Evolutionary conservation across 2,329 filamentous ascomycete species (phyloP).

Genomic region (Aspergillus persii): DNA sequence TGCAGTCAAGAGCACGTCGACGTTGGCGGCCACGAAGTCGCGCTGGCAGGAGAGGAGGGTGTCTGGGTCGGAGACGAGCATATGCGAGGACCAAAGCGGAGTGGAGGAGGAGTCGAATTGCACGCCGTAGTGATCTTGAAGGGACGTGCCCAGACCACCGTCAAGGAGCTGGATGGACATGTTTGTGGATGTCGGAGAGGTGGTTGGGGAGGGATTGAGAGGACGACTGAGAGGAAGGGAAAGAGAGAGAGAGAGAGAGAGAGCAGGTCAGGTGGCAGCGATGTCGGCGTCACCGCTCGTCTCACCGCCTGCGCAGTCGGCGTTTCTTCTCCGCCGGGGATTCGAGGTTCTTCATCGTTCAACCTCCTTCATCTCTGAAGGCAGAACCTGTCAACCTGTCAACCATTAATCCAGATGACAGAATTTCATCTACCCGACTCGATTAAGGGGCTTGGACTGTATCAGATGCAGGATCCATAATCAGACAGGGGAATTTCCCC

Average conservation of each 20-base stretch:
- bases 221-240: neutral
- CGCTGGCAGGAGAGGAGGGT: conserved; percentile 56
- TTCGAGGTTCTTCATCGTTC: no score
- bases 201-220: neutral
- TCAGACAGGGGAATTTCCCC: neutral
- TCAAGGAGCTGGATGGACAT: conserved; percentile 53
- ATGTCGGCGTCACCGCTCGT: neutral
- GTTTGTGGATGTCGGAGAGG: neutral
- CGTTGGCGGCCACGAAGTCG: conserved; percentile 56
- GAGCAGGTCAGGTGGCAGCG: neutral
- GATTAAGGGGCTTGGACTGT: neutral
- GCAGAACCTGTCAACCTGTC: no score
- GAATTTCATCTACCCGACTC: no score
- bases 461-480: neutral
- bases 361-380: no score
- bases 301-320: no score
- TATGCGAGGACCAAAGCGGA: conserved; percentile 67
- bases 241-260: neutral
- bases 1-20: conserved; percentile 64
- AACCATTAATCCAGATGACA: no score
- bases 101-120: conserved; percentile 51
- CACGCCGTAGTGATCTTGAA: conserved; percentile 56
- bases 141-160: conserved; percentile 66
- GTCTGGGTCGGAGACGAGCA: conserved; percentile 55
- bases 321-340: no score